Evolutionary conservation across 306 rosid species (phyloP), one percentile per base, ranked within the genome.

Genomic region (Cicer judaicum): DNA sequence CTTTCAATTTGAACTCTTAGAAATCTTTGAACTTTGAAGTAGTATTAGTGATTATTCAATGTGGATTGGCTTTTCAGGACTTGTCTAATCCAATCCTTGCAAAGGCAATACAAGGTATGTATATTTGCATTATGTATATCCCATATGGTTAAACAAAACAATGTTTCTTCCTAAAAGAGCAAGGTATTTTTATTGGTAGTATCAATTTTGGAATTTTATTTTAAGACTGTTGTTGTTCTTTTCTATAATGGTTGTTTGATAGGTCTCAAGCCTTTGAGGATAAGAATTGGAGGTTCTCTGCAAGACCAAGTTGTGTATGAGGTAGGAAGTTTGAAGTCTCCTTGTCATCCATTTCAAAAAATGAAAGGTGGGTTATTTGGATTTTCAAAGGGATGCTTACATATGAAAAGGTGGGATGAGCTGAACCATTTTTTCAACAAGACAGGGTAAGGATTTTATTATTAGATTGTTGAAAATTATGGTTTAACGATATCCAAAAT

Each of bases 251-350:
- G 62, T 83, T 80, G 49, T 75, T 73, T 81, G 87, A 66, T 86
- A 94, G 99, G 96, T 73, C 80, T 94, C 83, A 76, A 86, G 84
- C 97, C 84, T 68, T 84, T 94, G 87, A 92, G 97, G 88, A 86
- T 94, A 84, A 87, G 99, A 86, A 61, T 92, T 48, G 99, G 99
- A 76, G 99, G 99, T 53, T 90, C 99, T 60, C 82, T 94, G 87
- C 96, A 94, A 92, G 97, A 94, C 73, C 96, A 75, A 80, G 93
- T 94, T 62, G 41, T 90, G 86, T 94, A 94, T 67, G 89, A 88
- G 66, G 80, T 84, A 68, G 97, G 88, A 81, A 80, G 60, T 75
- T 82, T 90, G 84, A 82, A 85, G 80, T 73, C 59, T 68, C 89
- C 93, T 56, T 94, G 99, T 80, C 95, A 77, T 80, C 91, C 87